These are phyloP conservation scores for Cladosporium sp. DNA, from an alignment of 2,329 filamentous ascomycete species.

Conservation along the genomic window DNA sequence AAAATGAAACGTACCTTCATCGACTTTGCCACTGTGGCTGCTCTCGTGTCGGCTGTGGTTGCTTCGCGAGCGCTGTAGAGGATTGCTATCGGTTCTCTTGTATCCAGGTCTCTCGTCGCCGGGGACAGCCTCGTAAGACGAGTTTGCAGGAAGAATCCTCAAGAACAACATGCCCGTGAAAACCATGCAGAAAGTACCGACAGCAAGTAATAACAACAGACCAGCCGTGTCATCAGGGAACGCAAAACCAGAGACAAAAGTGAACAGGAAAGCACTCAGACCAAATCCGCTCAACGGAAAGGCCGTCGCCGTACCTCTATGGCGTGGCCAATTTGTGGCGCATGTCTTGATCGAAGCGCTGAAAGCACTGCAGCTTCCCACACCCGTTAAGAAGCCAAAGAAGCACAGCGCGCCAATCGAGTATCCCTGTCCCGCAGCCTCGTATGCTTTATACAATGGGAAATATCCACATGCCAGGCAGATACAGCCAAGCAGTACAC, in stretches of 20 bases:
- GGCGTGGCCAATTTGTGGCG: constrained; percentile 86
- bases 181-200: constrained; percentile 72
- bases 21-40: constrained; percentile 24
- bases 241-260: constrained; percentile 66
- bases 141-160: constrained; percentile 59
- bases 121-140: constrained; percentile 54
- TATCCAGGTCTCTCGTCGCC: constrained; percentile 28
- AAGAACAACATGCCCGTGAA: constrained; percentile 70
- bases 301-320: constrained; percentile 88
- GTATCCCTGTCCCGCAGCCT: constrained; percentile 47
- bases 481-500: constrained; percentile 69
- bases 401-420: constrained; percentile 61
- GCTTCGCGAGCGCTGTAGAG: constrained; percentile 45
- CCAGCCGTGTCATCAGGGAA: constrained; percentile 79
- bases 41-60: constrained; percentile 14
- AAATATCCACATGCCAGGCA: constrained; percentile 77
- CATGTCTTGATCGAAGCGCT: constrained; percentile 75
- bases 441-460: constrained; percentile 74
- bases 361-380: constrained; percentile 90
- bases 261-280: constrained; percentile 94
- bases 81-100: constrained; percentile 36
- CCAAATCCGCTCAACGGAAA: constrained; percentile 92
- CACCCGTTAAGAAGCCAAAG: constrained; percentile 77
- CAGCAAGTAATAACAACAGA: constrained; percentile 74
- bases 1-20: constrained; percentile 59